phyloP scores from a whole-genome alignment of 805 yeast species.

The Ogataea philodendri region DNA sequence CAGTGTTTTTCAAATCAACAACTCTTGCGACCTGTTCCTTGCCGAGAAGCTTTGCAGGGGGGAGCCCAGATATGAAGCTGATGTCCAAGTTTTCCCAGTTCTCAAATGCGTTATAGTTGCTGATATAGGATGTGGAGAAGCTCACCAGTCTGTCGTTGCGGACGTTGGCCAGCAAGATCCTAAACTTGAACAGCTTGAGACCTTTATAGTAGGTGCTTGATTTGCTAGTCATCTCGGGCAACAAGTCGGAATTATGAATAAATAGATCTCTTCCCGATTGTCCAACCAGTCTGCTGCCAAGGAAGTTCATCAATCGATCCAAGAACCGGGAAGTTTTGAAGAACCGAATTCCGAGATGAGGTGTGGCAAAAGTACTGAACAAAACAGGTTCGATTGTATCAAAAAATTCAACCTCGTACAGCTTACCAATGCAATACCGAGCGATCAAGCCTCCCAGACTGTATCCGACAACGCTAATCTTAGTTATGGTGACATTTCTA shows the following conservation, averaged over 20 bases:
- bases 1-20: conserved; percentile 46
- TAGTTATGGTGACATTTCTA: conserved; percentile 36
- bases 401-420: conserved; percentile 50
- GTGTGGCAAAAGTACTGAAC: conserved; percentile 72
- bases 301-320: conserved; percentile 42
- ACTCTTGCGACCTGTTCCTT: conserved; percentile 44
- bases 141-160: conserved; percentile 85
- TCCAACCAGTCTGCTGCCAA: conserved; percentile 59
- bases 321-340: conserved; percentile 35
- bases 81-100: conserved; percentile 47
- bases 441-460: conserved; percentile 86
- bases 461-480: conserved; percentile 80
- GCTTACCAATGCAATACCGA: conserved; percentile 65
- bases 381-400: conserved; percentile 56
- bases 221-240: conserved; percentile 55
- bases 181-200: conserved; percentile 52
- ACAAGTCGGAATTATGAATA: conserved; percentile 43
- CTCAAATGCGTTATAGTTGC: conserved; percentile 71
- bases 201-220: conserved; percentile 51
- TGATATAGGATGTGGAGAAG: conserved; percentile 77
- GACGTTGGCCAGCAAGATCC: conserved; percentile 68
- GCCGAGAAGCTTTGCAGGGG: conserved; percentile 37
- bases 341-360: conserved; percentile 66
- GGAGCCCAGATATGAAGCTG: conserved; percentile 46
- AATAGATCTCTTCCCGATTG: conserved; percentile 76